Base-by-base conservation (phyloP, 192 early-diverging fungal species). In the Cetraspora pellucida region DNA sequence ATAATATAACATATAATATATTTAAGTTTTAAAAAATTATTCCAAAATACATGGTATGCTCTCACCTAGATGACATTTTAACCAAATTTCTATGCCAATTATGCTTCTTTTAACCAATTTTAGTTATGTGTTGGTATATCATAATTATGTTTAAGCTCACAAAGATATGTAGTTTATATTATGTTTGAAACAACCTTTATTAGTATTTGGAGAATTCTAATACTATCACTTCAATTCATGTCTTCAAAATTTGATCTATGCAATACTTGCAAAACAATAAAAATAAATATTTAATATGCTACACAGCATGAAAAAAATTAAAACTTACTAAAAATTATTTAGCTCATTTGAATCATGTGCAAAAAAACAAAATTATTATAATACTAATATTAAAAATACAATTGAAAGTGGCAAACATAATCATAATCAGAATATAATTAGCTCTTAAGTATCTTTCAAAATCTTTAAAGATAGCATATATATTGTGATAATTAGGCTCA, bases 1-100 rank as follows among this genome's bases (percentile, higher is more conserved):
- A n/a, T 28, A 60, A 19, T 25, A 19, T 25, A 60, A 8, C 47
- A 13, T 49, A 13, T 49, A 13, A 49, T 10, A 49, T 49, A 10
- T 60, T 60, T 28, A 19, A 25, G 21, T 60, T 60, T 25, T 60
- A n/a, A n/a, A 25, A 25, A 60, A 60, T 60, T 60, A 60, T 60
- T 7, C 58, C 6, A 28, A 19, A 8, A 19, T 19, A n/a, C 9
- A 60, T 60, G 58, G 58, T n/a, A 7, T 60, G 6, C 58, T 28
- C 6, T 25, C 8, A 60, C 58, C 58, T 28, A 19, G 58, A 25
- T 9, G 19, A 8, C 58, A 60, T 60, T 28, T 60, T 25, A 28
- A 60, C 9, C 6, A 19, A 28, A 19, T 25, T 60, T n/a, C 19
- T 60, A n/a, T 25, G 19, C 8, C 58, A 11, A 9, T 60, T n/a